A percentile compares a stretch with the other conserved stretches of the same genome.
phyloP scores from a whole-genome alignment of 2,329 filamentous ascomycete genomes.

The Ilyonectria destructans region DNA sequence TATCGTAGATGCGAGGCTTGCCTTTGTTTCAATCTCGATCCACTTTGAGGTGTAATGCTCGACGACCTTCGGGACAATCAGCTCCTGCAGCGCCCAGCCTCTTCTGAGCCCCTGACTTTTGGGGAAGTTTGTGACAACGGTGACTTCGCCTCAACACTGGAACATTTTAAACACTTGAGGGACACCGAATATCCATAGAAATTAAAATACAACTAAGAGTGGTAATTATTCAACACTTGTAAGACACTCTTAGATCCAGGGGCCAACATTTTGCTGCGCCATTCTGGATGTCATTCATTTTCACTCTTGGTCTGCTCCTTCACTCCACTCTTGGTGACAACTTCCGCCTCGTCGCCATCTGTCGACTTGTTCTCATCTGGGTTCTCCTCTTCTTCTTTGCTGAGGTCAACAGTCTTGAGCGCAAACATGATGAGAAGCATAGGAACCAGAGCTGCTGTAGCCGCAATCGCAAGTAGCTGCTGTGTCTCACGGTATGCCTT shows the following conservation, averaged over 20 bases:
- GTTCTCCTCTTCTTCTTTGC: constrained; percentile 30
- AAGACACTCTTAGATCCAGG: neutral
- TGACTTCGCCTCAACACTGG: too few relatives aligned
- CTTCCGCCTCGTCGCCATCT: neutral
- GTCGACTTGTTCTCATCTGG: constrained; percentile 17
- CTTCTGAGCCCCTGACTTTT: neutral
- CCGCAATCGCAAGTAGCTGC: constrained; percentile 48
- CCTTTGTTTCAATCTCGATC: neutral
- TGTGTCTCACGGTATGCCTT: constrained; percentile 49
- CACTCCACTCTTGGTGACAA: constrained; percentile 1
- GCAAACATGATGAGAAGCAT: constrained; percentile 49
- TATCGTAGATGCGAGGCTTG: neutral
- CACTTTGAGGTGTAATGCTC: neutral
- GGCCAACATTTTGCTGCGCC: too few relatives aligned
- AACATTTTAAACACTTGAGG: too few relatives aligned
- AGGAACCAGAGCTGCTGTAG: constrained; percentile 43
- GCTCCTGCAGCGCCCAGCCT: neutral
- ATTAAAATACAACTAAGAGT: neutral
- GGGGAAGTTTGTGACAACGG: neutral
- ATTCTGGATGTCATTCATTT: constrained; percentile 1
- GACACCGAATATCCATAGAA: neutral
- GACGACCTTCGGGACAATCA: neutral
- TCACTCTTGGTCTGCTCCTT: constrained; percentile 15
- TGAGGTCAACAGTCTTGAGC: constrained; percentile 45
- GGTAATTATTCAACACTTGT: neutral